Evolutionary conservation across 495 filamentous ascomycete species (phyloP).

Genomic region (Xylaria acuta): DNA sequence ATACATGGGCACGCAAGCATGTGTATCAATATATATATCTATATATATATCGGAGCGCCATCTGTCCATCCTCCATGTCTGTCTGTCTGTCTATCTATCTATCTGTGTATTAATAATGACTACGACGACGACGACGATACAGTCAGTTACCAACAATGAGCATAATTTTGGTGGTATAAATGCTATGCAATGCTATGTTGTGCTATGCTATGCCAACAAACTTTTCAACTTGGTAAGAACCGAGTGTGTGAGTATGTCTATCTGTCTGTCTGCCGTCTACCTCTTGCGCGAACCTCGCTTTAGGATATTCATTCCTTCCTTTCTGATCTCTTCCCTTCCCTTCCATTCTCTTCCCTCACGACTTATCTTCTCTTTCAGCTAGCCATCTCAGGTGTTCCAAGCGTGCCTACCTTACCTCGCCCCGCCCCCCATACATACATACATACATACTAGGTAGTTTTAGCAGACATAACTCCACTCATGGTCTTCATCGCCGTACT

Average conservation of each 20-base stretch:
- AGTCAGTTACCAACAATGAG: too few species aligned
- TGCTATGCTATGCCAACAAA: not conserved
- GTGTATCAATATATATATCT: not conserved
- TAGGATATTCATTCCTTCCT: not conserved
- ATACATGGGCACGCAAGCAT: too few species aligned
- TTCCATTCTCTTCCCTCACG: not conserved
- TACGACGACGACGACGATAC: not conserved
- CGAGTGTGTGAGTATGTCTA: not conserved
- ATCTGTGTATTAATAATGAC: too few species aligned
- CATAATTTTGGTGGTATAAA: not conserved
- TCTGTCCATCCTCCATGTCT: not conserved
- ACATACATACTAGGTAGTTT: not conserved
- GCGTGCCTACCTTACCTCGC: not conserved
- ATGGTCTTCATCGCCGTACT: conserved; percentile 92
- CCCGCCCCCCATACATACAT: not conserved
- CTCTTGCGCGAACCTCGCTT: not conserved
- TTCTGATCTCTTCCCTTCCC: not conserved
- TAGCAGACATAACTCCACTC: conserved; percentile 72
- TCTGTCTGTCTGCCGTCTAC: too few species aligned
- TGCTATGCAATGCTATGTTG: not conserved
- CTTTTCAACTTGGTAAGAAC: not conserved
- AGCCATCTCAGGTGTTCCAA: not conserved
- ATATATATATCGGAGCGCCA: not conserved
- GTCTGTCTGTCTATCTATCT: not conserved
- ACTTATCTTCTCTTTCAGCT: not conserved